Base-by-base conservation (phyloP, 2,329 filamentous ascomycete species). In the Cladobotryum protrusum region DNA sequence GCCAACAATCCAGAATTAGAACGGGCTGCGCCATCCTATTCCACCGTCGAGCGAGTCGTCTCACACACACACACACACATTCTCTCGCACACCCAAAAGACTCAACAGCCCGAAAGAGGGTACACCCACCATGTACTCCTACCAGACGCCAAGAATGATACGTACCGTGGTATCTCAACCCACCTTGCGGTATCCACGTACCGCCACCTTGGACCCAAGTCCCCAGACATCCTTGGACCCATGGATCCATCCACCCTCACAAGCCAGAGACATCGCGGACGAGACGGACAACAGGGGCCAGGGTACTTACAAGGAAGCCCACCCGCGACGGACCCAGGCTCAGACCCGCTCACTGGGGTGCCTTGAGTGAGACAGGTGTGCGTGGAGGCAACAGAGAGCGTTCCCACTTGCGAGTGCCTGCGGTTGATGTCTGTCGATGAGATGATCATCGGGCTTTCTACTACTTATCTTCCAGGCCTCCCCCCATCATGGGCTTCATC, bases 281-380 rank as follows among this genome's bases (percentile, higher is more conserved):
- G 6, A 29, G 24, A 49, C 50, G 50, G 50, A 40, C 50, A 46
- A 52, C 50, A 52, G 50, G 46, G 50, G 50, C 41, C 50, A 43
- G 46, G 45, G 50, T 6, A 6, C 24, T 47, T 43, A 41, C 37
- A 46, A 47, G 50, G 45, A 41, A 49, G 46, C 45, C 50, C 50
- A 46, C 44, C 50, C 50, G 50, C 50, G 53, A 53, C 50, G 52
- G 46, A 52, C 55, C 59, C 55, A 56, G 56, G 52, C 51, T 56
- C 53, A 56, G 56, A 55, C 57, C 57, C 60, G 43, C 45, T 34
- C 43, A 52, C 60, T 59, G 54, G 59, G 73, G 72, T 72, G 68
- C 64, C 67, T 70, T 66, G 71, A 74, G 73, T 77, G 74, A 78
- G 74, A 77, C 73, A 75, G 63, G 68, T 69, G 69, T 69, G 68